These are phyloP conservation scores for Melanopsichium pennsylvanicum DNA, from an alignment of 1,284 basidiomycete genomes.

Conservation along the genomic window DNA sequence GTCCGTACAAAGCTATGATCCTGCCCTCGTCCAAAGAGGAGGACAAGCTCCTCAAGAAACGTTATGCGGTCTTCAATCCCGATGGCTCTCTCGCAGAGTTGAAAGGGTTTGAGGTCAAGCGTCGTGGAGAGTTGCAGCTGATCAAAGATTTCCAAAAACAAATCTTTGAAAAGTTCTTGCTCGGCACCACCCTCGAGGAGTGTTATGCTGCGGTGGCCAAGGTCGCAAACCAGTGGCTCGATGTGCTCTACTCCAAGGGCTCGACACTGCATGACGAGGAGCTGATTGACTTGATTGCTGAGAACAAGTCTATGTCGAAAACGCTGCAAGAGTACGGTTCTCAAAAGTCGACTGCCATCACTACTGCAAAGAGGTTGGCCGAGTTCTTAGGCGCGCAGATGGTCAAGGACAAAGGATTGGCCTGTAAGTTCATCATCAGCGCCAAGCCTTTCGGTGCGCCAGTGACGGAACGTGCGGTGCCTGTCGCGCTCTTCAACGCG, in stretches of 20 bases:
- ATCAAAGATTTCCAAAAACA: constrained; percentile 99
- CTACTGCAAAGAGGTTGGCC: constrained; percentile 90
- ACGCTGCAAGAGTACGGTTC: constrained; percentile 94
- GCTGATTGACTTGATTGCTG: constrained; percentile 95
- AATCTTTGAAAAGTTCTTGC: constrained; percentile 96
- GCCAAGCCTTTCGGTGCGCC: constrained; percentile 91
- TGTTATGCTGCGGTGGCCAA: constrained; percentile 94
- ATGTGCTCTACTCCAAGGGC: constrained; percentile 88
- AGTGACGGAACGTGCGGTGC: constrained; percentile 95
- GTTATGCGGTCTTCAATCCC: constrained; percentile 99
- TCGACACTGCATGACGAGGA: constrained; percentile 87
- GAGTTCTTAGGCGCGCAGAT: constrained; percentile 98
- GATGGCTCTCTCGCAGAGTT: constrained; percentile 96
- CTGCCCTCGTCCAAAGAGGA: constrained; percentile 99
- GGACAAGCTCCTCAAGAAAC: constrained; percentile 97
- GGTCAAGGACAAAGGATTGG: constrained; percentile 99
- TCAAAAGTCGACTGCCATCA: constrained; percentile 98
- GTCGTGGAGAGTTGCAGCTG: constrained; percentile 94
- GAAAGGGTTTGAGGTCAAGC: constrained; percentile 99
- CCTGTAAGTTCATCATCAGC: constrained; percentile 99
- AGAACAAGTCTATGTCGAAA: constrained; percentile 97
- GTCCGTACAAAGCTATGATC: constrained; percentile 99
- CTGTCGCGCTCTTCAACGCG: constrained; percentile 98
- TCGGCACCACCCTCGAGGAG: constrained; percentile 89
- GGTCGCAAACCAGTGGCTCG: constrained; percentile 96